Evolutionary conservation across 345 rosid species (phyloP).

Genomic region (Arabis alpina): DNA sequence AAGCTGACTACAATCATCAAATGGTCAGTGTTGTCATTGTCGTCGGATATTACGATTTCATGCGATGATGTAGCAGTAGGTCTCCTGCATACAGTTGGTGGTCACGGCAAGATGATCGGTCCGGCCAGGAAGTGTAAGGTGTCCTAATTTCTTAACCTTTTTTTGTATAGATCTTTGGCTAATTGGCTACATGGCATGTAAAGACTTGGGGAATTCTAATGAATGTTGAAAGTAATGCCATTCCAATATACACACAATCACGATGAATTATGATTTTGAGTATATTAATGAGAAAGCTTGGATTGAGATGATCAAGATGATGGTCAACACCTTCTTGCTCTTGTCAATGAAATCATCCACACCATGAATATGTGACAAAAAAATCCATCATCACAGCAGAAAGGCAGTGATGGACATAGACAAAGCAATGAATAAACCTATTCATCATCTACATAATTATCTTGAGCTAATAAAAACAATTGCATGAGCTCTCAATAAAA

Average conservation of each 20-base stretch:
- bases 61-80: constrained; percentile 17
- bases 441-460: no score
- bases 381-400: no score
- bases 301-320: no score
- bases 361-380: no score
- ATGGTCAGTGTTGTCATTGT: not conserved
- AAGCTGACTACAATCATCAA: constrained; percentile 16
- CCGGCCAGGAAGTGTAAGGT: not conserved
- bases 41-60: not conserved
- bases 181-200: constrained; percentile 1
- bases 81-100: not conserved
- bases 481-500: no score
- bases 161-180: not conserved
- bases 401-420: no score
- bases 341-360: no score
- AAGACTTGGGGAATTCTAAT: constrained; percentile 12
- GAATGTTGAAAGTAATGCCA: constrained; percentile 11
- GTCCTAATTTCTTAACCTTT: not conserved
- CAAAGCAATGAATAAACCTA: no score
- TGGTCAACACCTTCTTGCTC: no score
- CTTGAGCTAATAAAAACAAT: no score
- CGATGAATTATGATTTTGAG: no score
- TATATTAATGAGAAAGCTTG: no score
- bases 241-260: not conserved
- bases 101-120: constrained; percentile 21